A percentile compares a stretch with the other conserved stretches of the same genome.
Conservation (phyloP, 2,329 filamentous ascomycete species). For the Pezicula carpinea region DNA sequence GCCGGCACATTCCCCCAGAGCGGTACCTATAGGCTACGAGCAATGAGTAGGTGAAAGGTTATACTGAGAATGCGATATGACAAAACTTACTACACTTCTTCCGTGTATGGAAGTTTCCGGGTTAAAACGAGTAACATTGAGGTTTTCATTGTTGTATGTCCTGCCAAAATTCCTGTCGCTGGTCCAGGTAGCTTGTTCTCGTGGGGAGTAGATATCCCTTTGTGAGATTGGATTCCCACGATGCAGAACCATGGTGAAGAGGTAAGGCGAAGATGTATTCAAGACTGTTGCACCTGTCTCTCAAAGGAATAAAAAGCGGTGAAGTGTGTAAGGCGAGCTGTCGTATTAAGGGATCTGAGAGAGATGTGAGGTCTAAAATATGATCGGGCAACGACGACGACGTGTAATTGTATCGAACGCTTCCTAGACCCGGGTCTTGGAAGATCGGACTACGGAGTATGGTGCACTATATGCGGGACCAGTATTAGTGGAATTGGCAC, state of each 20-base stretch:
- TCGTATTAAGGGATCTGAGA: slow-evolving; percentile 23
- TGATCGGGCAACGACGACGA: slow-evolving; percentile 13
- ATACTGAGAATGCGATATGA: background rate
- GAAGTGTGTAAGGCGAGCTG: slow-evolving; percentile 26
- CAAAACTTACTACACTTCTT: no score
- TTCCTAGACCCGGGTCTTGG: background rate
- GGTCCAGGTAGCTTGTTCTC: slow-evolving; percentile 11
- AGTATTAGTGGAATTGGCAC: slow-evolving; percentile 3
- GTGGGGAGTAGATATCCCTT: slow-evolving; percentile 14
- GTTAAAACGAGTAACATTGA: background rate
- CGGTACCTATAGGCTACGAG: slow-evolving; percentile 17
- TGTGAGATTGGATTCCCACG: slow-evolving; percentile 10
- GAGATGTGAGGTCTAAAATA: slow-evolving; percentile 10
- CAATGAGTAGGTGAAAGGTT: slow-evolving; percentile 1
- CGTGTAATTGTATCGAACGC: slow-evolving; percentile 22
- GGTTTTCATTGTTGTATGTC: background rate
- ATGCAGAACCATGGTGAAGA: slow-evolving; percentile 22
- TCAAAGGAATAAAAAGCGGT: slow-evolving; percentile 11
- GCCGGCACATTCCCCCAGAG: slow-evolving; percentile 19
- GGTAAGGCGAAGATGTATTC: slow-evolving; percentile 4
- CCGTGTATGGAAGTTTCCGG: no score
- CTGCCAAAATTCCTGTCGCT: background rate
- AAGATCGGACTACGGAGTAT: background rate
- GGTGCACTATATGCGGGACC: no score
- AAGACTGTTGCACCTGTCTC: slow-evolving; percentile 1